Base-by-base conservation (phyloP, 2,329 filamentous ascomycete genomes). In the Colletotrichum orchidophilum region DNA sequence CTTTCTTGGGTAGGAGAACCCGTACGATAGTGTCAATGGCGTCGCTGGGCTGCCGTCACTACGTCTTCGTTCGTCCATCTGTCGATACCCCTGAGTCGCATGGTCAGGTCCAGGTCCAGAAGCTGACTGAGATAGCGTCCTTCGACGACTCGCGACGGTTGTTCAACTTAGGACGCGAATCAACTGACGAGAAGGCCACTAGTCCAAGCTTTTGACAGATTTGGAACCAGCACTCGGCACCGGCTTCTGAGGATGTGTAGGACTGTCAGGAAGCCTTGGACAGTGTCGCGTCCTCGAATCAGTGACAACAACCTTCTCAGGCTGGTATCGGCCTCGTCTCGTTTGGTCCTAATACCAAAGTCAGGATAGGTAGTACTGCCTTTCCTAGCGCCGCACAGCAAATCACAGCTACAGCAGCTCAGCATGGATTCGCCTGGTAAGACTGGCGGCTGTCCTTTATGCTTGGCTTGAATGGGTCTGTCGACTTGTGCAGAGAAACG, bases 21-120 rank as follows among this genome's bases (percentile, higher is more conserved):
- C 42, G 64, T 53, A 21, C 33, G 29, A 57, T 66, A 52, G 55
- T 39, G 55, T 55, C 67, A 55, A 49, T 66, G 67, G 50, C 52
- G 50, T 50, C 24, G 55, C 63, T 42, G 54, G 53, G 63, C 55
- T 55, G 62, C 57, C 63, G 57, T 61, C 57, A 70, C 26, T 26
- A 62, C 21, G 24, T 53, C 27, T 58, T 39, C 15, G 46, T 60
- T 46, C 29, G 65, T 26, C 60, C 42, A 63, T 33, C 26, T 46
- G 24, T 65, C 53, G 54, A 69, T 33, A 58, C 53, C 53, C 66
- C 49, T 66, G 55, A 63, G 42, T 62, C 55, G 67, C 50, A 62
- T 63, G 67, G 50, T 57, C 39, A 31, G 35, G 18, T 60, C 35
- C 57, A 46, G 63, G 55, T 29, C 39, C 61, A 24, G n/a, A 61